Conservation (phyloP, 495 filamentous ascomycete genomes). For the Pseudevernia furfuracea region DNA sequence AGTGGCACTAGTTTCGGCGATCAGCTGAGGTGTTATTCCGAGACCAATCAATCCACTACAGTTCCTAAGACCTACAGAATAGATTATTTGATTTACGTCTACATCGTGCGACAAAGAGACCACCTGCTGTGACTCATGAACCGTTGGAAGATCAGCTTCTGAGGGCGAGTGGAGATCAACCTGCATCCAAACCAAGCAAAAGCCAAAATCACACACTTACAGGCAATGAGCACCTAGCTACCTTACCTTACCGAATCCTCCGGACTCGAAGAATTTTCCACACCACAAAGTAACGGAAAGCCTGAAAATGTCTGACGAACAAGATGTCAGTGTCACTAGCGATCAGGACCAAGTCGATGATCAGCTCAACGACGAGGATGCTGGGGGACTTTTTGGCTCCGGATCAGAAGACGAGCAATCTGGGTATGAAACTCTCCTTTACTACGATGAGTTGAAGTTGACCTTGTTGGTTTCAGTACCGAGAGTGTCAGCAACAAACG, state of each 20-base stretch:
- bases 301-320: slow-evolving; percentile 14
- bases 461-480: slow-evolving; percentile 15
- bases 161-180: neutral
- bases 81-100: too few relatives aligned
- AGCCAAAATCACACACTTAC: neutral
- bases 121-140: neutral
- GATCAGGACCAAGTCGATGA: slow-evolving; percentile 40
- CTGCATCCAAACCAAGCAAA: neutral
- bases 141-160: neutral
- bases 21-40: neutral
- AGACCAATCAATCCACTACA: neutral
- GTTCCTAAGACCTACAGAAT: neutral
- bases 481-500: slow-evolving; percentile 26
- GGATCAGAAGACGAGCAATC: slow-evolving; percentile 31
- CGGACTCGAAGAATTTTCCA: too few relatives aligned
- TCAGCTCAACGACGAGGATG: slow-evolving; percentile 45
- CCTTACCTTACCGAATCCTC: neutral
- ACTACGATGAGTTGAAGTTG: neutral
- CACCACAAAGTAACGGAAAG: neutral
- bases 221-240: slow-evolving; percentile 1
- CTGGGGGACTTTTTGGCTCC: slow-evolving; percentile 62
- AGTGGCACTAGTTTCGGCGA: neutral
- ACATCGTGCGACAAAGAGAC: neutral
- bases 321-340: slow-evolving; percentile 6
- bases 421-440: slow-evolving; percentile 7